Percentiles rank a stretch among this genome's conserved stretches.
Conservation (phyloP, 2,329 filamentous ascomycete species). For the Monilinia laxa region DNA sequence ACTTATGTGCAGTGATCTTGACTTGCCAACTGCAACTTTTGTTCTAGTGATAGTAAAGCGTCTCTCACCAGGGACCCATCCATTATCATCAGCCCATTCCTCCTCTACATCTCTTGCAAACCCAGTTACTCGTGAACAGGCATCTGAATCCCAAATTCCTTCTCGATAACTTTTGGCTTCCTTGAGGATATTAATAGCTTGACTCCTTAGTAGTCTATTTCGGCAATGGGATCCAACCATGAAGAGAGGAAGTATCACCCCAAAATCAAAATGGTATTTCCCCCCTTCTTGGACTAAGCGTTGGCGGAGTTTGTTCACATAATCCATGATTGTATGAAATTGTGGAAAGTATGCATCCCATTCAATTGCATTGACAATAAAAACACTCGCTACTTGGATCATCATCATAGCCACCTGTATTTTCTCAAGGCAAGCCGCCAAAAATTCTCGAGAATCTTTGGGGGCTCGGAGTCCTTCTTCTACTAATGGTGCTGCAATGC, state of each 20-base stretch:
- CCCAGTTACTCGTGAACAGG: conserved; percentile 3
- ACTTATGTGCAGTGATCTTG: conserved; percentile 12
- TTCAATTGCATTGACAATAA: conserved; percentile 19
- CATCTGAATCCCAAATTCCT: conserved; percentile 28
- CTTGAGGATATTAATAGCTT: conserved; percentile 22
- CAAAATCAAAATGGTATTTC: conserved; percentile 27
- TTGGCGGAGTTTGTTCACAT: conserved; percentile 15
- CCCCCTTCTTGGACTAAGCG: conserved; percentile 15
- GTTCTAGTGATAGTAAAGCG: conserved; percentile 14
- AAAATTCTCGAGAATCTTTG: conserved; percentile 1
- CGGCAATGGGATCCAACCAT: conserved; percentile 26
- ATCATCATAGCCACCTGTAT: conserved; percentile 24
- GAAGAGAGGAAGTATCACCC: conserved; percentile 24
- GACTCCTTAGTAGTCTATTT: conserved; percentile 17
- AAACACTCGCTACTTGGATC: conserved; percentile 19
- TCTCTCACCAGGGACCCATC: conserved; percentile 19
- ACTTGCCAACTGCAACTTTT: conserved; percentile 6
- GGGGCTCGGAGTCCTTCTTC: neutral
- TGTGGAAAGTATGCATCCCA: conserved; percentile 24
- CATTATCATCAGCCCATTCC: conserved; percentile 23
- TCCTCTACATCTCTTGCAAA: conserved; percentile 25
- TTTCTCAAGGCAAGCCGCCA: conserved; percentile 22
- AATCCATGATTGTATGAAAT: conserved; percentile 23
- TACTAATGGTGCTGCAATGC: conserved; percentile 18
- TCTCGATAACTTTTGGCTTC: conserved; percentile 24